phyloP scores from a whole-genome alignment of 2,329 filamentous ascomycete species.

The Colletotrichum filicis region DNA sequence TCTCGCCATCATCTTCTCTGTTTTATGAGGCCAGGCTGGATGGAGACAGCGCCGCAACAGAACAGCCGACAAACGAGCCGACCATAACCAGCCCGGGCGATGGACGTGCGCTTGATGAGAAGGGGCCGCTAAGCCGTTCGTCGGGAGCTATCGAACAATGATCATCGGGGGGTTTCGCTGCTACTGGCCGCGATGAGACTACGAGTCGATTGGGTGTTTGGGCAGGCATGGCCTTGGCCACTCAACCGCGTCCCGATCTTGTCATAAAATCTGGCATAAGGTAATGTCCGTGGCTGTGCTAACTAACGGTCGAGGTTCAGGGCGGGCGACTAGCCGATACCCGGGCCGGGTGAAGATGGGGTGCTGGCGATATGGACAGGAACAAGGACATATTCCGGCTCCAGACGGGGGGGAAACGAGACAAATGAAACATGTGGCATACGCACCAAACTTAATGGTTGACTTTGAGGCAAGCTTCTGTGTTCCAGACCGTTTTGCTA shows the following conservation, averaged over 20 bases:
- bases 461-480: neutral
- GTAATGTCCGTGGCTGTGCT: conserved; percentile 26
- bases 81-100: conserved; percentile 17
- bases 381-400: neutral
- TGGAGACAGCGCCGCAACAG: neutral
- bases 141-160: conserved; percentile 32
- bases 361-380: neutral
- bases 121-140: conserved; percentile 26
- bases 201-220: conserved; percentile 7
- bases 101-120: conserved; percentile 27
- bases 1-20: neutral
- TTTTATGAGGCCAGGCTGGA: neutral
- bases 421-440: conserved; percentile 7
- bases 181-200: conserved; percentile 19
- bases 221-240: conserved; percentile 36
- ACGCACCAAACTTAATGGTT: neutral
- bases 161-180: conserved; percentile 33
- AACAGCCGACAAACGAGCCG: conserved; percentile 27
- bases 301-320: neutral
- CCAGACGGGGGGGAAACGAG: neutral
- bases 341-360: neutral
- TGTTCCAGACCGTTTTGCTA: neutral
- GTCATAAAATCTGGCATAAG: conserved; percentile 30
- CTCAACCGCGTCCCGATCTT: conserved; percentile 27
- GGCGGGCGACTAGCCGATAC: conserved; percentile 6